A percentile compares a stretch with the other conserved stretches of the same genome.
These are phyloP conservation scores for Garcia nutans DNA, from an alignment of 345 rosid species.

Conservation along the genomic window DNA sequence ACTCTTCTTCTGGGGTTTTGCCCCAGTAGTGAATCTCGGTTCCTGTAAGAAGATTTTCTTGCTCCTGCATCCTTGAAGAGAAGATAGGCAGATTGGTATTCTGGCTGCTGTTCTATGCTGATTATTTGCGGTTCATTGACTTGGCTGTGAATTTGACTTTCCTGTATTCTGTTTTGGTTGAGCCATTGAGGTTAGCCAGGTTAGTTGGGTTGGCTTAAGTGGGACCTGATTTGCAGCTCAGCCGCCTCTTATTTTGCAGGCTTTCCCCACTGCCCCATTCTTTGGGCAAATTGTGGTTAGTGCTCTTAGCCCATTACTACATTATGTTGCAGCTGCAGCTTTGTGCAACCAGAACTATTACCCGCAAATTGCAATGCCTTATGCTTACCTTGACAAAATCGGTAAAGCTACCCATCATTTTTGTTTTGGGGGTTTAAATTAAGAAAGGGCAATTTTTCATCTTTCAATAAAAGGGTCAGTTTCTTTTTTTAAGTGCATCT, in stretches of 20 bases:
- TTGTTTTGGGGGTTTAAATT: too few relatives aligned
- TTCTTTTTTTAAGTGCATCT: background rate
- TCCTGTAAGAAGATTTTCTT: constrained; percentile 10
- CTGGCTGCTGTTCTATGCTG: background rate
- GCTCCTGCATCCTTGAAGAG: constrained; percentile 20
- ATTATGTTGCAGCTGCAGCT: too few relatives aligned
- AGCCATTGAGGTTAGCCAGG: too few relatives aligned
- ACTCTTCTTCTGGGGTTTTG: constrained; percentile 55
- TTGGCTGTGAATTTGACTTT: background rate
- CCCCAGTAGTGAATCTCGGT: constrained; percentile 57
- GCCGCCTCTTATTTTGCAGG: background rate
- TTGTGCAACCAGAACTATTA: too few relatives aligned
- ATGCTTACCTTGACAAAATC: too few relatives aligned
- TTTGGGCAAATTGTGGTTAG: background rate
- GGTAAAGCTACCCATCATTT: too few relatives aligned
- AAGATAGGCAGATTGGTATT: background rate
- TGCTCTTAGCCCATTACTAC: background rate
- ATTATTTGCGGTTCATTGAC: background rate
- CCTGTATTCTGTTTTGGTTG: too few relatives aligned
- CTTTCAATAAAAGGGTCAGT: too few relatives aligned
- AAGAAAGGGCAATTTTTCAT: too few relatives aligned
- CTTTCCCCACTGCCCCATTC: background rate
- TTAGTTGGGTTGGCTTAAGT: background rate
- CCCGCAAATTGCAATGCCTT: too few relatives aligned
- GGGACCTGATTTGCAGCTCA: background rate